Percentiles rank a stretch among this genome's conserved stretches.
Evolutionary conservation across 2,329 filamentous ascomycete genomes (phyloP).

Genomic region (Colletotrichum musicola): DNA sequence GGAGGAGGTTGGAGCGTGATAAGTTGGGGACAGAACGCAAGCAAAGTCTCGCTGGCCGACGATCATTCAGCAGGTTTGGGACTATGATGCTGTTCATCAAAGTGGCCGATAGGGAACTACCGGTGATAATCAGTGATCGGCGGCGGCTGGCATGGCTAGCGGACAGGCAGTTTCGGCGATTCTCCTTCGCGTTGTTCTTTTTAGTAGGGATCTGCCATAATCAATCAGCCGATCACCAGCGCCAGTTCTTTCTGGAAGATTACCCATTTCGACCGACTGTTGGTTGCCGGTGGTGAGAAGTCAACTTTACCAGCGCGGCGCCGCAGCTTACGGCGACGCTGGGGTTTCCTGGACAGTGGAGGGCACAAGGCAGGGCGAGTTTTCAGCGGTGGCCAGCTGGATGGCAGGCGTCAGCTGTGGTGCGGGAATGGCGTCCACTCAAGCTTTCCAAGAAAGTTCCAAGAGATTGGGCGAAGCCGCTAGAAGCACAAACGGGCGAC

Average conservation of each 20-base stretch:
- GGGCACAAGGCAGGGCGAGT: conserved; percentile 20
- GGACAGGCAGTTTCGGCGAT: conserved; percentile 1
- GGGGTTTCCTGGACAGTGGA: neutral
- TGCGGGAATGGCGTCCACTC: conserved; percentile 39
- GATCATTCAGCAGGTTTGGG: conserved; percentile 12
- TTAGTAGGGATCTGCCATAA: neutral
- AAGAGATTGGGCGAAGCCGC: conserved; percentile 40
- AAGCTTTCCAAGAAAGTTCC: conserved; percentile 41
- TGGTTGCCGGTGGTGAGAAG: neutral
- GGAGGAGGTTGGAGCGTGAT: neutral
- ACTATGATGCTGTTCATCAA: conserved; percentile 16
- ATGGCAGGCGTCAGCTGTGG: conserved; percentile 30
- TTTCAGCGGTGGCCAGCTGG: conserved; percentile 29
- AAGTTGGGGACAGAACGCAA: conserved; percentile 10
- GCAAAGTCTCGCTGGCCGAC: conserved; percentile 10
- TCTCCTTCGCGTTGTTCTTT: neutral
- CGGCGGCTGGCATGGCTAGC: conserved; percentile 12
- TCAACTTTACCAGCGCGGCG: neutral
- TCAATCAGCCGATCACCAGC: neutral
- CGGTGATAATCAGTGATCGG: conserved; percentile 35
- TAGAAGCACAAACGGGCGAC: conserved; percentile 32
- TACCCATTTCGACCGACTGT: conserved; percentile 15
- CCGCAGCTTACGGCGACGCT: neutral
- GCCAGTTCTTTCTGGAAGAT: conserved; percentile 30
- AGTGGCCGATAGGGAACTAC: conserved; percentile 32